Evolutionary conservation across 345 rosid species (phyloP), one percentile per base, ranked within the genome.

Genomic region (Hevea brasiliensis): DNA sequence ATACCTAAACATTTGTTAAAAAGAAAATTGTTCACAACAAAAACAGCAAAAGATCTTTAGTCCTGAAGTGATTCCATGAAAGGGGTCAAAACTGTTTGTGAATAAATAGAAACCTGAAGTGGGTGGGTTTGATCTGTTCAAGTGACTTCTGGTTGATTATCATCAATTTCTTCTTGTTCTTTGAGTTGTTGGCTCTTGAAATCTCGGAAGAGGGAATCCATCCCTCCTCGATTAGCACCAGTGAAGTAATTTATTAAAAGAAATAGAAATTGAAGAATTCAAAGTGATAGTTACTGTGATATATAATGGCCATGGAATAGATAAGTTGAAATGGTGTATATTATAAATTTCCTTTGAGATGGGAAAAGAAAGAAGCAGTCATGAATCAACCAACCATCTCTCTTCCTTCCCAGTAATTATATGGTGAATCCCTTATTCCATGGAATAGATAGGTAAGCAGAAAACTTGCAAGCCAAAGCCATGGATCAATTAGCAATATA

Each of bases 161-260:
- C 45, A 53, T 41, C 55, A 14, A 44, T 42, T 76, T 76, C 56
- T 67, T 53, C 74, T 26, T 51, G 40, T 17, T 41, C 27, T 27
- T 59, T 17, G 32, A 3, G 69, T 5, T 21, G 18, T 42, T 42
- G 54, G 24, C 20, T 23, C 24, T 67, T 35, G 80, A 72, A 29
- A 41, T 63, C 15, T 75, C 71, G n/a, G 81, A 72, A 68, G 77
- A 77, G 26, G 81, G 73, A 41, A 72, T 72, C 81, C 76, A 77
- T 54, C 69, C 70, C 81, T 13, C 11, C 70, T 61, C 17, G 6
- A 27, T 32, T 15, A 15, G 37, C 37, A 32, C 37, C 37, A 32
- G 37, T 32, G 37, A 32, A 32, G 4, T 4, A 32, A 32, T 32
- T 32, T 32, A 32, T 32, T 1, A 32, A 32, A 32, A 32, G 37